Evolutionary conservation across 2,329 filamentous ascomycete species (phyloP).

Genomic region (Arthrobotrys conoides): DNA sequence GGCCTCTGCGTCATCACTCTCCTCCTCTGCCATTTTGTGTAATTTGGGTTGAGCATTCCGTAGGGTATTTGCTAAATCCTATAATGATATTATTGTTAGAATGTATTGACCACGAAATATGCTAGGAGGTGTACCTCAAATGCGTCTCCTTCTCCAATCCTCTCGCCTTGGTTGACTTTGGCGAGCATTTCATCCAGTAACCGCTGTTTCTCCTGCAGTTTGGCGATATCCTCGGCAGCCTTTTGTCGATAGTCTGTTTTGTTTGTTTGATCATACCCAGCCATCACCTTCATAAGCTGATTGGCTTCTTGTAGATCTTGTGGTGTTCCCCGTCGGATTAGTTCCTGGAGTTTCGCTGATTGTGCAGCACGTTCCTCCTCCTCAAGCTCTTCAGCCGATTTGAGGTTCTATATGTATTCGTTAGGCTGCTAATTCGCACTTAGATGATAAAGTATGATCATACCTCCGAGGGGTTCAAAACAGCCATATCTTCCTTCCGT

Average conservation of each 20-base stretch:
- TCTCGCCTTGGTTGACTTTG: constrained; percentile 84
- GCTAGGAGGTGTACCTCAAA: constrained; percentile 71
- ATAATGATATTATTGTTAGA: constrained; percentile 5
- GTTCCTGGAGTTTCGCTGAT: constrained; percentile 96
- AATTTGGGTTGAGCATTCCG: constrained; percentile 98
- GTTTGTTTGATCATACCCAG: constrained; percentile 92
- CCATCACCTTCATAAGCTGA: constrained; percentile 98
- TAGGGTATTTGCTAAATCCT: constrained; percentile 89
- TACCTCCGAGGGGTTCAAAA: constrained; percentile 90
- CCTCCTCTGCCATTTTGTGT: constrained; percentile 99
- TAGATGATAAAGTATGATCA: neutral
- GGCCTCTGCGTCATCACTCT: constrained; percentile 95
- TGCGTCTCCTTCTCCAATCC: constrained; percentile 78
- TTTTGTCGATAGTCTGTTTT: constrained; percentile 99
- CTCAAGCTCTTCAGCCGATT: constrained; percentile 98
- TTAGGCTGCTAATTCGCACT: neutral
- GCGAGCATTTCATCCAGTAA: constrained; percentile 93
- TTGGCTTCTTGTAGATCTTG: constrained; percentile 97
- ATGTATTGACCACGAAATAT: constrained; percentile 69
- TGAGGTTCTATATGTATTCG: constrained; percentile 77
- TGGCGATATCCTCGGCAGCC: constrained; percentile 92
- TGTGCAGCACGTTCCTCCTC: constrained; percentile 95
- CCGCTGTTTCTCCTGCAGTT: constrained; percentile 94
- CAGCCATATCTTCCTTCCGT: constrained; percentile 91
- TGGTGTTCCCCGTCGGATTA: constrained; percentile 91